Evolutionary conservation across 768 basidiomycete genomes (phyloP), one percentile per base, ranked within the genome.

Genomic region (Pleurotus tuoliensis): DNA sequence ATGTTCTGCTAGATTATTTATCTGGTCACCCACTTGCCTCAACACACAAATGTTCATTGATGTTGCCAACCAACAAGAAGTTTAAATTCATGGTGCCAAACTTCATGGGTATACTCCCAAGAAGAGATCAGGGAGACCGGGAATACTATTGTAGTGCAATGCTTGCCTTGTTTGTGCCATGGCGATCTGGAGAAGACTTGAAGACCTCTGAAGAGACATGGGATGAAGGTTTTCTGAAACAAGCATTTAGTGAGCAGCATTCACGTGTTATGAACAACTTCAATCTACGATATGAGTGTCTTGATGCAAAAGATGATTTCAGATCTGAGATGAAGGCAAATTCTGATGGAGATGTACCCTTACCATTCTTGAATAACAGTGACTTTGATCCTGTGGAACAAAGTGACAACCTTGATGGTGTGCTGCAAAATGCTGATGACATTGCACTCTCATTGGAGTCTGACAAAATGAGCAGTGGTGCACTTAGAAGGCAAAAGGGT

Each of bases 141-240:
- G 71, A 72, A 40, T 66, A 66, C 16, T 74, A 73, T 56, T 70
- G 67, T 56, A 46, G 44, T 30, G 62, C 68, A 1, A 72, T 76
- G 70, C 47, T 73, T 1, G 66, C 68, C 2, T 44, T 74, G 3
- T 74, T 73, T 55, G 64, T 67, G 25, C 72, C 73, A 2, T 71
- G 71, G 70, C 57, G 70, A 25, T 59, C 59, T 13, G 68, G 69
- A 0, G 6, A 41, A 2, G 67, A 72, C 37, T 57, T 74, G 16
- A 70, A 71, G 53, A 8, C 13, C 1, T 18, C 7, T 4, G 22
- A 37, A 37, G 24, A 62, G 25, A 56, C 59, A 44, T 70, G 66
- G 66, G 60, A 68, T 59, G 58, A 67, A 4, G 55, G 61, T 3
- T 70, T 66, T 55, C 24, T 9, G 6, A 11, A 7, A 8, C 34